A percentile compares a stretch with the other conserved stretches of the same genome.
Conservation (phyloP, 73 alveolate genomes). For the Tetrahymena thermophila region DNA sequence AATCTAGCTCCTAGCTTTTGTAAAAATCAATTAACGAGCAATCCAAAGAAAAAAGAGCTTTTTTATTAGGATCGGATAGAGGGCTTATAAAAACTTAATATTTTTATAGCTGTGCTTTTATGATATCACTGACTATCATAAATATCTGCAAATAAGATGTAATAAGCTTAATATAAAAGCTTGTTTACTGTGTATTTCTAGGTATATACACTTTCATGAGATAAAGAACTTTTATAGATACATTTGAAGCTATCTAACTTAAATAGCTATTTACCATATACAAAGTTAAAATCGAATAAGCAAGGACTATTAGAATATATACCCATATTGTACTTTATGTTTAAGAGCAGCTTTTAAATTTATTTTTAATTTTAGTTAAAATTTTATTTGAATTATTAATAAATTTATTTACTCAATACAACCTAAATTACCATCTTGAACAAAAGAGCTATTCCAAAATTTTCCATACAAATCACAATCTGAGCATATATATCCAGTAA, state of each 20-base stretch:
- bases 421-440: neutral
- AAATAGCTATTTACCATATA: neutral
- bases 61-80: neutral
- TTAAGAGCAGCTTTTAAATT: neutral
- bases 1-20: neutral
- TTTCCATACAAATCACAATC: neutral
- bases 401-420: neutral
- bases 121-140: neutral
- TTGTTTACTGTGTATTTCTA: neutral
- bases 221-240: neutral
- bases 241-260: neutral
- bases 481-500: neutral
- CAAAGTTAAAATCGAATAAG: neutral
- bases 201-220: neutral
- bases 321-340: neutral
- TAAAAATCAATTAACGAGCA: neutral
- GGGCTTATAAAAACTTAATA: neutral
- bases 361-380: neutral
- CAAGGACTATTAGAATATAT: neutral
- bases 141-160: neutral
- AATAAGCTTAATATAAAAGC: neutral
- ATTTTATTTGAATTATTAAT: neutral
- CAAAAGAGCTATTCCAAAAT: neutral
- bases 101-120: neutral
- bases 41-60: neutral